Evolutionary conservation across 352 stramenopile species (phyloP).

Genomic region (Phytophthora chlamydospora): DNA sequence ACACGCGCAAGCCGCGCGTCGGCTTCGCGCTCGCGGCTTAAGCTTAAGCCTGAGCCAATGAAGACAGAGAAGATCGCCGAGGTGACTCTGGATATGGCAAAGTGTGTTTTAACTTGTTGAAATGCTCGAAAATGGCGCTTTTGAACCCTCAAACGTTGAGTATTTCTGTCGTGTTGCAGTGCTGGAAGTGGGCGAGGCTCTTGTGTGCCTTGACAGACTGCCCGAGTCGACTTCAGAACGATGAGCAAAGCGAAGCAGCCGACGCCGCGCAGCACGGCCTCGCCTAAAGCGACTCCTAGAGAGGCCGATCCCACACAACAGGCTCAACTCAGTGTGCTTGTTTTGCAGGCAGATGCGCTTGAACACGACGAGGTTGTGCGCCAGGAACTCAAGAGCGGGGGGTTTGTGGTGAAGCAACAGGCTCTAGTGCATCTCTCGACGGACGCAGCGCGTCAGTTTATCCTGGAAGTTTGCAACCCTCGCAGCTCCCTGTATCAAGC

Average conservation of each 20-base stretch:
- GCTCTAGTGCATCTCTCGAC: conserved; percentile 47
- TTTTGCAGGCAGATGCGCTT: conserved; percentile 62
- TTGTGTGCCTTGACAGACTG: conserved; percentile 3
- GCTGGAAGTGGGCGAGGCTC: not conserved
- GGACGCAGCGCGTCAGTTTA: conserved; percentile 46
- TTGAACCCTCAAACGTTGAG: conserved; percentile 12
- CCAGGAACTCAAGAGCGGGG: conserved; percentile 47
- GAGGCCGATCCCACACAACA: conserved; percentile 14
- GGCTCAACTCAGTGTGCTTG: conserved; percentile 51
- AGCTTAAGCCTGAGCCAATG: conserved; percentile 21
- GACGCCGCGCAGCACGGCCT: conserved; percentile 15
- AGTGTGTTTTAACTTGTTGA: conserved; percentile 28
- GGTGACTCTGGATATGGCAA: conserved; percentile 4
- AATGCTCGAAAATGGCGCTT: conserved; percentile 25
- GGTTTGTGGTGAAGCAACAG: conserved; percentile 56
- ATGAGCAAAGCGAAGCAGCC: conserved; percentile 37
- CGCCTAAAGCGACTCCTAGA: conserved; percentile 30
- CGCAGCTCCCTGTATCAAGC: conserved; percentile 31
- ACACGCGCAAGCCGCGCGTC: conserved; percentile 77
- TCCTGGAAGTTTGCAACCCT: conserved; percentile 46
- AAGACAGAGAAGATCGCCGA: not conserved
- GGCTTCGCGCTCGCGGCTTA: conserved; percentile 84
- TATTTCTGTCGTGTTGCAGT: conserved; percentile 23
- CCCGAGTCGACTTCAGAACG: not conserved
- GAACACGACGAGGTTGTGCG: conserved; percentile 61